Conservation (phyloP, 495 filamentous ascomycete species). For the Neurospora sp. region DNA sequence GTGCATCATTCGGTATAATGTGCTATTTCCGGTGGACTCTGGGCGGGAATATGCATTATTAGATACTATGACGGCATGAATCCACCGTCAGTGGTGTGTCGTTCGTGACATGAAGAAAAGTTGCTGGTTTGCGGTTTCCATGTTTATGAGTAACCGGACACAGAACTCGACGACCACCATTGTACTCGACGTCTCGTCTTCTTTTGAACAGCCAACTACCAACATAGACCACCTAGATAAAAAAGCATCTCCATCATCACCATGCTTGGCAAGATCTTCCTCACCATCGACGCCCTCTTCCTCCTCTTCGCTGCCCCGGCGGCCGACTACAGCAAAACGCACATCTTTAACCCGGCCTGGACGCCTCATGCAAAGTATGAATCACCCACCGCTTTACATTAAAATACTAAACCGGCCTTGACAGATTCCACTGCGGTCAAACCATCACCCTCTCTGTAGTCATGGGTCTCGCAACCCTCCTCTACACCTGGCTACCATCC, state of each 20-base stretch:
- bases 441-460: conserved; percentile 40
- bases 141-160: not conserved
- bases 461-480: conserved; percentile 37
- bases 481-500: conserved; percentile 34
- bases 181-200: not conserved
- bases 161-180: not conserved
- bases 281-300: conserved; percentile 33
- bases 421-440: conserved; percentile 46
- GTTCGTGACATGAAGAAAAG: no score
- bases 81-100: not conserved
- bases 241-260: not conserved
- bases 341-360: conserved; percentile 47
- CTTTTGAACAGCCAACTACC: not conserved
- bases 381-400: not conserved
- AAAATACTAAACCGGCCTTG: not conserved
- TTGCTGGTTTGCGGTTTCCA: not conserved
- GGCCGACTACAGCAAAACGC: conserved; percentile 42
- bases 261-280: conserved; percentile 34
- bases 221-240: not conserved
- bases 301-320: conserved; percentile 31
- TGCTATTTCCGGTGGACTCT: not conserved
- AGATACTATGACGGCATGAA: not conserved
- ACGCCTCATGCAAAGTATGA: conserved; percentile 42
- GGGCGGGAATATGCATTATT: not conserved
- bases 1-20: not conserved